Evolutionary conservation across 352 stramenopile genomes (phyloP).

Genomic region (Peronospora farinosa): DNA sequence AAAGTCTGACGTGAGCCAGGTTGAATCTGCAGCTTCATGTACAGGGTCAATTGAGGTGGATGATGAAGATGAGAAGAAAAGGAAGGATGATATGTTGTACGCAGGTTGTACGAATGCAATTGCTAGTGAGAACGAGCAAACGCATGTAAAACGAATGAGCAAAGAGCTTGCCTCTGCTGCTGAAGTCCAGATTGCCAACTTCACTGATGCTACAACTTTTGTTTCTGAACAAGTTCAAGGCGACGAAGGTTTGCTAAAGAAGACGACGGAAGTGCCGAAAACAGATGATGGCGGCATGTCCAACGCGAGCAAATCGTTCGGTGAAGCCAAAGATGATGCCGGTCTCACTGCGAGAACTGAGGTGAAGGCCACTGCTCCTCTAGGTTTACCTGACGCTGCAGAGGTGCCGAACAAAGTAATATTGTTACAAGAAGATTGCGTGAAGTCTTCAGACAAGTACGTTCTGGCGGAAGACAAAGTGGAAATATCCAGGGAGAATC

Average conservation of each 20-base stretch:
- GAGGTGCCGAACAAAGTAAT: background rate
- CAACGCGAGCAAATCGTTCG: background rate
- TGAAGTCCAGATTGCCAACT: background rate
- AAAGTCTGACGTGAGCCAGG: slow-evolving; percentile 1
- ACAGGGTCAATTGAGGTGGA: slow-evolving; percentile 10
- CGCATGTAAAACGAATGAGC: slow-evolving; percentile 1
- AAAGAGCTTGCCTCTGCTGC: background rate
- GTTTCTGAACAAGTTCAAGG: slow-evolving; percentile 3
- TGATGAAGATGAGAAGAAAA: slow-evolving; percentile 1
- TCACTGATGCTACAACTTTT: background rate
- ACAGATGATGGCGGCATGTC: background rate
- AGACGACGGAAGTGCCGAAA: slow-evolving; percentile 1
- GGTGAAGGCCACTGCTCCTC: background rate
- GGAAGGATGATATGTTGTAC: slow-evolving; percentile 2
- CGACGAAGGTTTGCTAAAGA: background rate
- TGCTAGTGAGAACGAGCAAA: slow-evolving; percentile 7
- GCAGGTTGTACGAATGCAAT: slow-evolving; percentile 1
- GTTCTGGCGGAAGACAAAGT: background rate
- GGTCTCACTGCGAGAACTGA: background rate
- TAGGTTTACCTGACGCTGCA: background rate
- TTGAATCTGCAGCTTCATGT: slow-evolving; percentile 1
- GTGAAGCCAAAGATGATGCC: background rate
- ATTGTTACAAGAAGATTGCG: background rate
- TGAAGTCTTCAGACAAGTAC: slow-evolving; percentile 3
- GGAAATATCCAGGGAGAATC: background rate